Conservation (phyloP, 2,329 filamentous ascomycete genomes). For the Cryoendolithus antarcticus region DNA sequence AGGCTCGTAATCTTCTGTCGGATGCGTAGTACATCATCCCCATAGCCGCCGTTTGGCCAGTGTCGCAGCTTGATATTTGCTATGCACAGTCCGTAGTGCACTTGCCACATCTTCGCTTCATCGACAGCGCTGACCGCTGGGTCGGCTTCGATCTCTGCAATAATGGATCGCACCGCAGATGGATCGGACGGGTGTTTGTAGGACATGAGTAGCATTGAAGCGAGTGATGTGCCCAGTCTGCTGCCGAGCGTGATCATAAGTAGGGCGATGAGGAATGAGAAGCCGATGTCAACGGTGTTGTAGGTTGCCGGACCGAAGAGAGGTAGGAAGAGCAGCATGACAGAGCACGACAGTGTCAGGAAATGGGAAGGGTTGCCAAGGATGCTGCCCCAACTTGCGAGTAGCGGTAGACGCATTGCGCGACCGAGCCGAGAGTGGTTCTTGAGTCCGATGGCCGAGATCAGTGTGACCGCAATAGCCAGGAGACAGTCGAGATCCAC, state of each 20-base stretch:
- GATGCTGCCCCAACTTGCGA: slow-evolving; percentile 71
- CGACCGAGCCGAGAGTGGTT: slow-evolving; percentile 90
- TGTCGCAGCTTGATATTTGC: slow-evolving; percentile 79
- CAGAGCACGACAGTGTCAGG: slow-evolving; percentile 76
- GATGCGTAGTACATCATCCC: slow-evolving; percentile 55
- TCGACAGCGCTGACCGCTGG: slow-evolving; percentile 65
- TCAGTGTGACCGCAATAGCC: slow-evolving; percentile 68
- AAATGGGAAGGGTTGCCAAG: slow-evolving; percentile 92
- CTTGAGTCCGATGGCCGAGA: slow-evolving; percentile 75
- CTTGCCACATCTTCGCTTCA: slow-evolving; percentile 95
- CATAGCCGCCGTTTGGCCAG: slow-evolving; percentile 44
- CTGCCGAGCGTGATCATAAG: slow-evolving; percentile 82
- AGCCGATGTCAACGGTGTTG: slow-evolving; percentile 66
- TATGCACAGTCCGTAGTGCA: slow-evolving; percentile 94
- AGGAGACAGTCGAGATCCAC: slow-evolving; percentile 72
- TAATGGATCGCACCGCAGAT: slow-evolving; percentile 53
- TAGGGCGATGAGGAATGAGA: slow-evolving; percentile 70
- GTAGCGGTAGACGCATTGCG: slow-evolving; percentile 74
- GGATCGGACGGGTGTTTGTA: slow-evolving; percentile 42
- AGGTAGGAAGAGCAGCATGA: slow-evolving; percentile 67
- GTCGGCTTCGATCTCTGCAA: slow-evolving; percentile 74
- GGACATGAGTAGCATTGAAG: slow-evolving; percentile 91
- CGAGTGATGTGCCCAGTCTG: slow-evolving; percentile 72
- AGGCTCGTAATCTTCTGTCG: slow-evolving; percentile 64
- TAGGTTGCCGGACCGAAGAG: slow-evolving; percentile 71